phyloP scores from a whole-genome alignment of 495 filamentous ascomycete species.

The Hypoxylon intermedium region DNA sequence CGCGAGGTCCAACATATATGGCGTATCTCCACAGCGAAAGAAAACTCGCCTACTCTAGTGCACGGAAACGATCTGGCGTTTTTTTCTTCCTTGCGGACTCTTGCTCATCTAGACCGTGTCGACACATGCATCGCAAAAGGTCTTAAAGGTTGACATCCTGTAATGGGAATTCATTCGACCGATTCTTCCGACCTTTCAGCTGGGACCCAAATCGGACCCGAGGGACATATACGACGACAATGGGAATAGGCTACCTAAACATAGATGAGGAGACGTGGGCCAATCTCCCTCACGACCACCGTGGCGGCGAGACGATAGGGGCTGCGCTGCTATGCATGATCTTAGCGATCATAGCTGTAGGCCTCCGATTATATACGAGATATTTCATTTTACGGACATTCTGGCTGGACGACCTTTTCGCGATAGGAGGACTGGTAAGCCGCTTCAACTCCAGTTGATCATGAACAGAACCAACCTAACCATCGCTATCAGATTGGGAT shows the following conservation, averaged over 20 bases:
- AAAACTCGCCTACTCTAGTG: conserved; percentile 3
- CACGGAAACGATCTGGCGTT: conserved; percentile 3
- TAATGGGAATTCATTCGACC: conserved; percentile 22
- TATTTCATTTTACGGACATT: conserved; percentile 20
- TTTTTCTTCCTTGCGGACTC: too few species aligned
- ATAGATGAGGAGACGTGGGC: neutral
- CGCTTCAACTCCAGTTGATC: neutral
- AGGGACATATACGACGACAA: conserved; percentile 1
- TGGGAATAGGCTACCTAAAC: conserved; percentile 4
- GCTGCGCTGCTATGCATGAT: conserved; percentile 23
- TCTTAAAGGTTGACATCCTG: conserved; percentile 12
- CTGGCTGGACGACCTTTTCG: conserved; percentile 32
- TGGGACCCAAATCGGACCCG: conserved; percentile 4
- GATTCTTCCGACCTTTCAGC: conserved; percentile 10
- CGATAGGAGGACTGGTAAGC: conserved; percentile 32
- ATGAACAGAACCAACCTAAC: conserved; percentile 10
- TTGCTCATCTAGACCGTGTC: too few species aligned
- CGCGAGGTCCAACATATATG: conserved; percentile 4
- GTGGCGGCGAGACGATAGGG: conserved; percentile 17
- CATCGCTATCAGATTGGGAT: conserved; percentile 12
- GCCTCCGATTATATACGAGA: conserved; percentile 34
- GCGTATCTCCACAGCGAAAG: conserved; percentile 12
- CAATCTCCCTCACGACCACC: conserved; percentile 29
- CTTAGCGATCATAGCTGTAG: conserved; percentile 25
- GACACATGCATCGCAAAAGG: conserved; percentile 3